Conservation (phyloP, 176 grass and related monocot species). For the Calamus simplicifolius region DNA sequence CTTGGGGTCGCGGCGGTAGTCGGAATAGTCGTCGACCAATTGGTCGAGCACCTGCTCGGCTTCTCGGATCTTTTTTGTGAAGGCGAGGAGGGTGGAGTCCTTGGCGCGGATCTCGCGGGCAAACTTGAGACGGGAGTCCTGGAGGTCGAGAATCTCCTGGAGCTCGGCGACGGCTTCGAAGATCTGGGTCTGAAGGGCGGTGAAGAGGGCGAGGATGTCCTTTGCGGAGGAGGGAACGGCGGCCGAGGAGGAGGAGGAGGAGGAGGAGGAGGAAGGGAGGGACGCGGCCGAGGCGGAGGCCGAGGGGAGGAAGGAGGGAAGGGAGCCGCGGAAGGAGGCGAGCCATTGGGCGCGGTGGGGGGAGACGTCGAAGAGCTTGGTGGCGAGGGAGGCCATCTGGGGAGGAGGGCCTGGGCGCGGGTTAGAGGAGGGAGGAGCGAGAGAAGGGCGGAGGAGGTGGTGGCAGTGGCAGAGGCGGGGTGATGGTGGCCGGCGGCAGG, state of each 20-base stretch:
- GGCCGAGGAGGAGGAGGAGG: conserved; percentile 18
- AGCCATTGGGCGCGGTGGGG: conserved; percentile 74
- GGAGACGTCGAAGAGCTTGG: conserved; percentile 84
- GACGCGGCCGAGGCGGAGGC: neutral
- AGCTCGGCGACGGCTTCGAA: conserved; percentile 81
- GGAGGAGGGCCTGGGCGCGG: conserved; percentile 78
- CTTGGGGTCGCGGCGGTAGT: conserved; percentile 61
- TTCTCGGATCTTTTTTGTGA: conserved; percentile 80
- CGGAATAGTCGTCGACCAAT: conserved; percentile 82
- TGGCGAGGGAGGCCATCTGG: conserved; percentile 60
- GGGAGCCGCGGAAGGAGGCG: conserved; percentile 59
- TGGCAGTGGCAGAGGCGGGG: neutral
- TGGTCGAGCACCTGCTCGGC: conserved; percentile 93
- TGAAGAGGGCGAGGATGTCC: conserved; percentile 55
- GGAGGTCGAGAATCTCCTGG: conserved; percentile 78
- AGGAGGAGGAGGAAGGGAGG: conserved; percentile 8
- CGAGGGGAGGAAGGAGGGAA: conserved; percentile 59
- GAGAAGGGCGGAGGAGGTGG: conserved; percentile 62
- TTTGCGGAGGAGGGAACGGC: conserved; percentile 42
- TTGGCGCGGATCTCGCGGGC: conserved; percentile 51
- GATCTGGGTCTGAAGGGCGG: conserved; percentile 78
- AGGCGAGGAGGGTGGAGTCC: conserved; percentile 59
- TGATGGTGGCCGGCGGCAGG: neutral
- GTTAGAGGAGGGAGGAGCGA: conserved; percentile 91
- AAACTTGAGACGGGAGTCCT: conserved; percentile 51